Evolutionary conservation across 768 basidiomycete species (phyloP), one percentile per base, ranked within the genome.

Genomic region (Mycena leptocephala): DNA sequence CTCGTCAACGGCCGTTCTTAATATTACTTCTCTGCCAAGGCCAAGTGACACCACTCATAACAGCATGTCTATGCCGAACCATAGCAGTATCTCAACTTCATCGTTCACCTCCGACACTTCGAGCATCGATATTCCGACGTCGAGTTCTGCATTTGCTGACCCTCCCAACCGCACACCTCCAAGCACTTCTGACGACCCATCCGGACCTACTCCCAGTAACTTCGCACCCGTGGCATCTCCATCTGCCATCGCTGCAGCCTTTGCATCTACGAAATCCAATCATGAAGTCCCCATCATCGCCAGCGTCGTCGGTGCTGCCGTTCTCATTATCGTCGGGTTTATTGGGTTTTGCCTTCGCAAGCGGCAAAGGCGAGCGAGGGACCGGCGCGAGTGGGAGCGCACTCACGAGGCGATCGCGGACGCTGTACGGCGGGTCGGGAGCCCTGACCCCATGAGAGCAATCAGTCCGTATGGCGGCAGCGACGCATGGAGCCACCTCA

Each of bases 301-400:
- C 16, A 72, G 72, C 9, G 74, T 73, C 18, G 37, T 67, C 51
- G 72, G 28, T 32, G 41, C 64, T 24, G 32, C 75, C 43, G 5
- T 62, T 28, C 20, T 75, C 53, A 4, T 75, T 53, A 1, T 58
- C 59, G 39, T 74, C 61, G 65, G n/a, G 20, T 51, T 9, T 26
- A 46, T 56, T 3, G 73, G 24, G 22, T 20, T 61, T 22, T 3
- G 74, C 22, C n/a, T 70, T 10, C 64, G 68, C 66, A 65, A 67
- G 18, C 76, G 76, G 37, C 73, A 46, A 58, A 63, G 39, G 30
- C 76, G 76, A 14, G n/a, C 59, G 14, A 63, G 70, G 13, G 76
- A 78, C 64, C 53, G 73, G 30, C 70, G 70, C 28, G 76, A 74
- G 43, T 78, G 76, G 76, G 76, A 78, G 64, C 72, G 73, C 63